Base-by-base conservation (phyloP, 2,329 filamentous ascomycete species). In the Alternaria atra region DNA sequence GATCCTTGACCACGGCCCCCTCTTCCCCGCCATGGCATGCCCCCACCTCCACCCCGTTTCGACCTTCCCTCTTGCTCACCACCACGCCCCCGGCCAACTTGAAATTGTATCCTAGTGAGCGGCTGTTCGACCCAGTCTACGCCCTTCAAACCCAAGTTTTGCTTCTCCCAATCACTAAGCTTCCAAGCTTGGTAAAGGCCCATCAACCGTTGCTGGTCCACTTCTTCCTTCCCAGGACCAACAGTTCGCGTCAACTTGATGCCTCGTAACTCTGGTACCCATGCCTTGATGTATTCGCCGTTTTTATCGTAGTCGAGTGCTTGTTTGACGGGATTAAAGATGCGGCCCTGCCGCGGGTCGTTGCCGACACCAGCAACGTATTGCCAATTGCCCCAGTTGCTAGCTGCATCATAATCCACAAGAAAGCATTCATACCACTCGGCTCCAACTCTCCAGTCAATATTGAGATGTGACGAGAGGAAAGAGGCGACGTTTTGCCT, bases 361-460 rank as follows among this genome's bases (percentile, higher is more conserved):
- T 93, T 94, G 7, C 92, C 91, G 0, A 94, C 90, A 0, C 91
- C 91, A 0, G 91, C 85, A 0, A 92, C 87, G 63, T 94, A 94
- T 75, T 93, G 91, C 91, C 91, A 94, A 70, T 93, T 93, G 9
- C 88, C 88, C 91, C 91, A 94, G 67, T 94, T 94, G 60, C 85
- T 90, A 13, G 86, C 87, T 0, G 91, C 84, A 67, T 94, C 91
- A 73, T 94, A 93, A 73, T 95, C 92, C 30, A 90, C 82, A 3
- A 94, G 83, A 72, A 91, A 81, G 73, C 85, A 87, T 74, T 94
- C 91, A 72, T 94, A 94, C 90, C 90, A 94, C 74, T 94, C 91
- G 0, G 91, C 92, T 0, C 91, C 92, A 13, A 91, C 84, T 0
- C 91, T 86, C 92, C 92, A 95, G 76, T 94, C 91, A 23, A 94